Evolutionary conservation across 768 basidiomycete genomes (phyloP), one percentile per base, ranked within the genome.

Genomic region (Lentinula aciculospora): DNA sequence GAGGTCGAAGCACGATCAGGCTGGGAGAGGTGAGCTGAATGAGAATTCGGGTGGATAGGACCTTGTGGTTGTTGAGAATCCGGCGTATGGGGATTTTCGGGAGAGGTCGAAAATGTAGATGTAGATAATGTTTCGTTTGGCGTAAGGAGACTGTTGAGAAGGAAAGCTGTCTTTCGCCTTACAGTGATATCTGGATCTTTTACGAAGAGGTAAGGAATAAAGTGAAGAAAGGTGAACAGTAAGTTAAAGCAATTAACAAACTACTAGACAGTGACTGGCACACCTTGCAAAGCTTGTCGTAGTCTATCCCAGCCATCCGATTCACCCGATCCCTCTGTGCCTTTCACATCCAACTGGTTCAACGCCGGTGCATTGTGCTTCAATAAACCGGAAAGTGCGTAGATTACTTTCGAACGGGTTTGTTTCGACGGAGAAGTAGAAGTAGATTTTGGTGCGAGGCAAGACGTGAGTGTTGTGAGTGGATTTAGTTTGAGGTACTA

Each of bases 321-420:
- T 61, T 73, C 66, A 62, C 72, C 59, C 44, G 69, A 75, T 10
- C 17, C 36, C 17, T 17, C 23, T 23, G 50, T 4, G 9, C 19
- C 19, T 3, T 70, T 64, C 5, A 75, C 70, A 1, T 73, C 73
- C 32, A 94, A 74, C 9, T 71, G 70, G 36, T 67, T 61, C 1
- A 94, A 82, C 0, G 91, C 91, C 3, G 81, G 74, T 3, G 80
- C 77, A 56, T 86, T 89, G 69, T 94, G 91, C 67, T 89, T 92
- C 51, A 94, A 69, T 0, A 89, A 65, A 0, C 89, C 89, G 0
- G 91, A 94, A 9, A 95, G 73, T 0, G 85, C 72, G 67, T 96
- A 96, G 32, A 94, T 77, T 1, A 87, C 92, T 70, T 92, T 92
- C n/a, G 88, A 81, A 19, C 90, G 81, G 8, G 78, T 77, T 45